Conservation (phyloP, 1,139 yeast species). For the Candida glucosophila region DNA sequence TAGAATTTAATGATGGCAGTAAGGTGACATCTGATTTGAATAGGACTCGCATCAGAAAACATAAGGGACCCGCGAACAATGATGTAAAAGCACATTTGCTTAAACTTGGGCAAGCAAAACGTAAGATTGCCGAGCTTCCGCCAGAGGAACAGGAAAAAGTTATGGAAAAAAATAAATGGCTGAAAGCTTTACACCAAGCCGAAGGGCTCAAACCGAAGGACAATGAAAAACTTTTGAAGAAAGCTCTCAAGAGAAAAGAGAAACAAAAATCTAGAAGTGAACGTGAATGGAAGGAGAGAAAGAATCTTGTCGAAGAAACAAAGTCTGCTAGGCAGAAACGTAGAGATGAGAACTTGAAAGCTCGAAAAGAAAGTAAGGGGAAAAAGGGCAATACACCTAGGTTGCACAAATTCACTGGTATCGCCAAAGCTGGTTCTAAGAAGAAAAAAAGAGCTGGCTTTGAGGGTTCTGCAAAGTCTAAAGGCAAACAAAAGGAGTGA, state of each 20-base stretch:
- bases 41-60: conserved; percentile 45
- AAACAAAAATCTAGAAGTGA: conserved; percentile 74
- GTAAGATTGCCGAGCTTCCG: conserved; percentile 50
- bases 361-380: conserved; percentile 75
- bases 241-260: conserved; percentile 78
- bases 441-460: conserved; percentile 50
- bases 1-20: conserved; percentile 76
- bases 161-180: conserved; percentile 78
- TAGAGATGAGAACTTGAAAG: conserved; percentile 81
- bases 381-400: conserved; percentile 58
- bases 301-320: conserved; percentile 66
- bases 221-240: conserved; percentile 79
- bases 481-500: conserved; percentile 15
- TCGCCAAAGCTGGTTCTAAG: conserved; percentile 20
- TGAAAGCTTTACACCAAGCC: conserved; percentile 71
- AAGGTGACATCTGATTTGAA: conserved; percentile 71
- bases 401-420: conserved; percentile 61
- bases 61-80: conserved; percentile 78
- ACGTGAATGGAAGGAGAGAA: conserved; percentile 81
- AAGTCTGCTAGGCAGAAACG: conserved; percentile 71
- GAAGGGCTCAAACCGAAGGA: conserved; percentile 86
- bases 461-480: conserved; percentile 43
- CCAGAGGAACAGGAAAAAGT: conserved; percentile 54
- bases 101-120: conserved; percentile 66
- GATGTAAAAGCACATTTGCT: conserved; percentile 79